A percentile compares a stretch with the other conserved stretches of the same genome.
These are phyloP conservation scores for Reticulascus tulasneorum DNA, from an alignment of 2,329 filamentous ascomycete genomes.

Conservation along the genomic window DNA sequence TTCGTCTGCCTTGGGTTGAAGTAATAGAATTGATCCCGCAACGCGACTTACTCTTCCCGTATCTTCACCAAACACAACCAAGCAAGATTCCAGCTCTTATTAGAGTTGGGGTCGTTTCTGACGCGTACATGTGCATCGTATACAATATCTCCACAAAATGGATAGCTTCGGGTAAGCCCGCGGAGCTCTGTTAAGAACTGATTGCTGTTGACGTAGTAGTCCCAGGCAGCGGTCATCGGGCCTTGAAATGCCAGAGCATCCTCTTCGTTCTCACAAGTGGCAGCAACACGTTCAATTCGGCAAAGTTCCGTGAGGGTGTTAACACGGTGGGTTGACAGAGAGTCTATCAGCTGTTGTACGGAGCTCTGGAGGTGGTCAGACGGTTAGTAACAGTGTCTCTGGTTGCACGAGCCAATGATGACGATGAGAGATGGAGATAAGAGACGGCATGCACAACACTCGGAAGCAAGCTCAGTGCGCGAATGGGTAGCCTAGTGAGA, in stretches of 20 bases:
- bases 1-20: not conserved
- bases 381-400: not conserved
- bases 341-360: slow-evolving; percentile 53
- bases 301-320: slow-evolving; percentile 71
- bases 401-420: not conserved
- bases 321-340: slow-evolving; percentile 62
- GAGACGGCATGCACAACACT: too few species aligned
- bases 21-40: not conserved
- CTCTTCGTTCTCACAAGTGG: slow-evolving; percentile 52
- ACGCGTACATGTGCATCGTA: slow-evolving; percentile 64
- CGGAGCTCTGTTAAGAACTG: slow-evolving; percentile 68
- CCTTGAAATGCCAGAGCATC: slow-evolving; percentile 54
- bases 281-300: slow-evolving; percentile 64
- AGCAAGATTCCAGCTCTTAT: slow-evolving; percentile 71
- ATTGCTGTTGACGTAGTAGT: slow-evolving; percentile 67
- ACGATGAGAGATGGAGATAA: too few species aligned
- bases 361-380: slow-evolving; percentile 24
- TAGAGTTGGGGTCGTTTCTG: slow-evolving; percentile 58
- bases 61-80: slow-evolving; percentile 69
- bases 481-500: not conserved
- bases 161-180: slow-evolving; percentile 62
- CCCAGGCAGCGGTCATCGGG: slow-evolving; percentile 69
- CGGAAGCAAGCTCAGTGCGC: too few species aligned
- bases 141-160: slow-evolving; percentile 61
- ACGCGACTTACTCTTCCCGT: slow-evolving; percentile 52